Evolutionary conservation across 306 rosid genomes (phyloP), one percentile per base, ranked within the genome.

Genomic region (Cicer pinnatifidum): DNA sequence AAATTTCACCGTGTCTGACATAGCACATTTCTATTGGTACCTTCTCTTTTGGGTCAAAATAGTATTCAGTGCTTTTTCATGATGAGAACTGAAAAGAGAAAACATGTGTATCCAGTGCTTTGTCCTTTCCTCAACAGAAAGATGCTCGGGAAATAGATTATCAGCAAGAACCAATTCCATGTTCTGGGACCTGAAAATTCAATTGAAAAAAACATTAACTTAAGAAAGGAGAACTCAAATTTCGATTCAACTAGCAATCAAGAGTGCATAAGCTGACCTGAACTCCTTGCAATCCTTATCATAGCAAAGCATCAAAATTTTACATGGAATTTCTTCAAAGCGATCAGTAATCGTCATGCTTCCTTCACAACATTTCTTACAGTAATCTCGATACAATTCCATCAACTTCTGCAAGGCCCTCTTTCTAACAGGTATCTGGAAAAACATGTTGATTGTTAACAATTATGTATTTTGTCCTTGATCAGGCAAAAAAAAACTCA

Each of bases 201-300:
- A 45, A 75, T 48, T 23, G 3, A 28, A 19, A 67, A 50, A 60
- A 56, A 70, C 45, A 20, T 38, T 78, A 57, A 73, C 41, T 68
- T 80, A 17, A 12, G 51, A 69, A 28, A 63, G 60, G 57, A 23
- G 15, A 72, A 51, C 72, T 72, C 65, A 76, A 78, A 11, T 67
- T 43, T 72, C 51, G 45, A 56, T 44, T 67, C 63, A 79, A 81
- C 70, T 71, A 69, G 80, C 53, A 69, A 76, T 46, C 52, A 51
- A 54, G 53, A 41, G 72, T 67, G 46, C 75, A 75, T 45, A 73
- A 76, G 41, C 92, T 72, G 69, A 91, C 96, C 97, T 88, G 92
- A 89, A 91, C 77, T 89, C 95, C 82, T 86, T 88, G 77, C 96
- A 86, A 82, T 91, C 98, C 78, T 85, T 89, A 82, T 93, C 94